Evolutionary conservation across 768 basidiomycete genomes (phyloP).

Genomic region (Podaxis sp.): DNA sequence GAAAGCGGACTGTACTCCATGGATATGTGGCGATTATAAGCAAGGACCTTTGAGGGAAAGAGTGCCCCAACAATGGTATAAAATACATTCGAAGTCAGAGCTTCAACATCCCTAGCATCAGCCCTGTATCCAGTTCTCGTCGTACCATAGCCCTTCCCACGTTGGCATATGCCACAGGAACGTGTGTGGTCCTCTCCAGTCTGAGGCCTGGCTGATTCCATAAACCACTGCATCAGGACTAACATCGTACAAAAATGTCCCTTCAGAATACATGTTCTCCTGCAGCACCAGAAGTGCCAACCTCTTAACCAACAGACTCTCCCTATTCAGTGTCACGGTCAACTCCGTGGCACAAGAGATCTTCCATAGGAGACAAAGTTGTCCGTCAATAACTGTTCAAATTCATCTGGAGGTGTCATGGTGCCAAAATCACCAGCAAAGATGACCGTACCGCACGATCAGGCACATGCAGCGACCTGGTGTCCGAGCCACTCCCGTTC

Average conservation of each 20-base stretch:
- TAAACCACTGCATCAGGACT: conserved; percentile 15
- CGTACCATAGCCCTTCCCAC: no score
- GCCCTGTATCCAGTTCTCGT: not conserved
- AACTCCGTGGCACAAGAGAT: conserved; percentile 16
- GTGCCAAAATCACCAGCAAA: conserved; percentile 24
- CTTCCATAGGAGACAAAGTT: conserved; percentile 31
- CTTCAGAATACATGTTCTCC: conserved; percentile 22
- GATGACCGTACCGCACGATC: conserved; percentile 32
- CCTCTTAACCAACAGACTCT: conserved; percentile 14
- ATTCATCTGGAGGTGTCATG: conserved; percentile 13
- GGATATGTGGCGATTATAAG: not conserved
- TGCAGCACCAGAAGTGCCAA: conserved; percentile 19
- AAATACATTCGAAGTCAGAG: not conserved
- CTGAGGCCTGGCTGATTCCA: conserved; percentile 11
- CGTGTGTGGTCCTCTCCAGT: conserved; percentile 17
- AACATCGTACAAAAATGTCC: conserved; percentile 12
- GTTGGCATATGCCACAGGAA: conserved; percentile 22
- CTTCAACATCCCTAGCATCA: not conserved
- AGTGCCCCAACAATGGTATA: not conserved
- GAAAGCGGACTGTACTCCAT: not conserved
- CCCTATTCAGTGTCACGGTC: conserved; percentile 13
- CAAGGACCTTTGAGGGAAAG: not conserved
- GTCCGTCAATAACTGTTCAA: conserved; percentile 21
- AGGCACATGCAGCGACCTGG: conserved; percentile 28
- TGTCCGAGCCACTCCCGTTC: conserved; percentile 23